phyloP scores from a whole-genome alignment of 1,284 basidiomycete species.

The Ceratobasidium sp. region DNA sequence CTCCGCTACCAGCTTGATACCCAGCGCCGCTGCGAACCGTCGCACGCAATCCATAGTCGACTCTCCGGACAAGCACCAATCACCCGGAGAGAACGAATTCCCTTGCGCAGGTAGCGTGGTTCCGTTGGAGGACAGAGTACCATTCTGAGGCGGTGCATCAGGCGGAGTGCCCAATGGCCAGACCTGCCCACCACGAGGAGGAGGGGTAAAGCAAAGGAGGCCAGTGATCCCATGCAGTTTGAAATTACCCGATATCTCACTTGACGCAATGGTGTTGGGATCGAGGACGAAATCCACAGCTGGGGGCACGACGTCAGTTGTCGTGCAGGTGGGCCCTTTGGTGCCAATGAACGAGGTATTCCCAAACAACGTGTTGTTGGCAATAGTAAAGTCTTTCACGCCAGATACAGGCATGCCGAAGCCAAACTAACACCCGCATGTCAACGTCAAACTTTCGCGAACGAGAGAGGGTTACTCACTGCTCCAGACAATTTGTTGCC shows the following conservation, averaged over 20 bases:
- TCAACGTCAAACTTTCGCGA: neutral
- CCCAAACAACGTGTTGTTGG: constrained; percentile 70
- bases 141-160: neutral
- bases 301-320: constrained; percentile 60
- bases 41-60: neutral
- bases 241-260: constrained; percentile 5
- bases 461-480: constrained; percentile 51
- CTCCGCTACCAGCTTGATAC: neutral
- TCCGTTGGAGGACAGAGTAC: neutral
- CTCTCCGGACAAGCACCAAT: constrained; percentile 13
- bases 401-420: constrained; percentile 76
- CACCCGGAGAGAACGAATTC: neutral
- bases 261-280: constrained; percentile 50
- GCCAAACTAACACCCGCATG: constrained; percentile 58
- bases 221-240: constrained; percentile 20
- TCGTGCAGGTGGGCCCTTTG: constrained; percentile 75
- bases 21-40: constrained; percentile 8
- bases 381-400: constrained; percentile 72
- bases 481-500: constrained; percentile 78
- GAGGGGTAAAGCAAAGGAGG: constrained; percentile 28
- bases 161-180: constrained; percentile 37
- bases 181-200: constrained; percentile 26
- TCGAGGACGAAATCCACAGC: constrained; percentile 71
- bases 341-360: constrained; percentile 82
- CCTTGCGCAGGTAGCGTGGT: neutral